phyloP scores from a whole-genome alignment of 1,284 basidiomycete genomes.

The Mycosarcoma mackinlayi region DNA sequence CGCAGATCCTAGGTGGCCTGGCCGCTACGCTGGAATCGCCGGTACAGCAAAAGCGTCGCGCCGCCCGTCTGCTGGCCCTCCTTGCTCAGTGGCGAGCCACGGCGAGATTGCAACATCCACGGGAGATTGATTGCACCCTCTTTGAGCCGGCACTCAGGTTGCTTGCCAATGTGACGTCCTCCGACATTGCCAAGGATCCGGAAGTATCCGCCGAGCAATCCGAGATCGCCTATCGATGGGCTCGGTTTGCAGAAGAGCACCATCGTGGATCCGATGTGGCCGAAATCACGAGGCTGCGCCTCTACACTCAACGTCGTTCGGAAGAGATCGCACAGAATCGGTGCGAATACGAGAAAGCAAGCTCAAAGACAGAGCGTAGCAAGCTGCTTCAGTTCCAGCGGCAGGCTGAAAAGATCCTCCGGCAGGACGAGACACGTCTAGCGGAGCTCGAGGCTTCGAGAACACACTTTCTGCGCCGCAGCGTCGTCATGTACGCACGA shows the following conservation, averaged over 20 bases:
- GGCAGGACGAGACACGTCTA: slow-evolving; percentile 46
- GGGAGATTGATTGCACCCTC: slow-evolving; percentile 78
- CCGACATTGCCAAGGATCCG: background rate
- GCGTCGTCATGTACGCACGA: slow-evolving; percentile 84
- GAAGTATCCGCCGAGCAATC: slow-evolving; percentile 70
- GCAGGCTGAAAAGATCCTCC: slow-evolving; percentile 47
- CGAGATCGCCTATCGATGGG: slow-evolving; percentile 83
- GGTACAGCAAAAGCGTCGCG: slow-evolving; percentile 22
- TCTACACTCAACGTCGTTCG: slow-evolving; percentile 79
- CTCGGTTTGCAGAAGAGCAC: slow-evolving; percentile 87
- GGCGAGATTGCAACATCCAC: slow-evolving; percentile 83
- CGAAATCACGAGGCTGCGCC: slow-evolving; percentile 78
- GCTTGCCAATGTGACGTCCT: slow-evolving; percentile 1
- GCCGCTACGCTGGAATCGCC: slow-evolving; percentile 7
- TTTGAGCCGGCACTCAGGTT: slow-evolving; percentile 76
- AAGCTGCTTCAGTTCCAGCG: slow-evolving; percentile 37
- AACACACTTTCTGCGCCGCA: slow-evolving; percentile 77
- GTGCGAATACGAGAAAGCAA: slow-evolving; percentile 69
- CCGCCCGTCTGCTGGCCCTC: slow-evolving; percentile 69
- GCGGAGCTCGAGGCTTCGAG: slow-evolving; percentile 34
- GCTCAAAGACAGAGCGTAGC: slow-evolving; percentile 21
- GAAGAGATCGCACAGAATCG: slow-evolving; percentile 75
- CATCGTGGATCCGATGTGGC: slow-evolving; percentile 79
- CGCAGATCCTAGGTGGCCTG: slow-evolving; percentile 66
- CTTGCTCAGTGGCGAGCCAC: slow-evolving; percentile 83